A percentile compares a stretch with the other conserved stretches of the same genome.
These are phyloP conservation scores for Tetracentron sinense DNA, from an alignment of 164 flowering plant genomes.

Conservation along the genomic window DNA sequence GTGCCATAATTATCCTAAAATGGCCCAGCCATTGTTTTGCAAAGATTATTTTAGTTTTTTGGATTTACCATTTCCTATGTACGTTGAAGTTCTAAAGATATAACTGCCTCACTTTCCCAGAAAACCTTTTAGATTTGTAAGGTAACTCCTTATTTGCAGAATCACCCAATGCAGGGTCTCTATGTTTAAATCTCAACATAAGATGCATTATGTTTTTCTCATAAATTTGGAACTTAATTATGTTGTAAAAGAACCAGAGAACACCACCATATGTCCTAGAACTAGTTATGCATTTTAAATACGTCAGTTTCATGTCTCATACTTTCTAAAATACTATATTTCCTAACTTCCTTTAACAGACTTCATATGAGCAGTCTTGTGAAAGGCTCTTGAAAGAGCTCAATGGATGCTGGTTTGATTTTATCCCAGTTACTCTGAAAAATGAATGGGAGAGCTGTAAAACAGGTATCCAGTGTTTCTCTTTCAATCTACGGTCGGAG, in stretches of 20 bases:
- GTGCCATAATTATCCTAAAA: no score
- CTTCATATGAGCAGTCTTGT: slow-evolving; percentile 40
- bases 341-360: slow-evolving; percentile 35
- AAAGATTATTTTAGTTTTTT: no score
- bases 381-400: slow-evolving; percentile 41
- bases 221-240: background rate
- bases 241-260: background rate
- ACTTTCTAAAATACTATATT: slow-evolving; percentile 21
- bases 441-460: slow-evolving; percentile 55
- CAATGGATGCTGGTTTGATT: slow-evolving; percentile 59
- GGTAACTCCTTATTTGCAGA: background rate
- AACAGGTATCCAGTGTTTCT: slow-evolving; percentile 32
- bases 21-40: no score
- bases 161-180: background rate
- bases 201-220: background rate
- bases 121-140: no score
- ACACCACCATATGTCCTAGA: background rate
- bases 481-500: background rate
- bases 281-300: background rate
- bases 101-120: no score
- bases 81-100: no score
- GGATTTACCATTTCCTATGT: no score
- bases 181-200: background rate
- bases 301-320: background rate
- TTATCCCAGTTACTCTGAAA: slow-evolving; percentile 43